phyloP scores from a whole-genome alignment of 306 rosid species.

The Cicer pinnatifidum region DNA sequence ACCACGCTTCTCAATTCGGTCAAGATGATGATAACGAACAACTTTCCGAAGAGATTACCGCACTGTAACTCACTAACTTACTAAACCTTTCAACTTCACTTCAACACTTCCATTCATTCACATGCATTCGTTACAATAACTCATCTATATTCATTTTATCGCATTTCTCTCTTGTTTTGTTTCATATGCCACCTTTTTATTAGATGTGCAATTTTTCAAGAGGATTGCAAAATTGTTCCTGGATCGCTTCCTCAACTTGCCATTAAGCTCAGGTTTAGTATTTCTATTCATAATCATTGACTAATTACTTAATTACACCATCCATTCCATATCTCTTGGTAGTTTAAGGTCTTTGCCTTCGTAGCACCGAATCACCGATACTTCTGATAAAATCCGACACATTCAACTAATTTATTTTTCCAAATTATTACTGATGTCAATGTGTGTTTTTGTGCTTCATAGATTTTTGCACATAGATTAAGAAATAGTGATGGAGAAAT shows the following conservation, averaged over 20 bases:
- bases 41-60: conserved; percentile 92
- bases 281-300: conserved; percentile 3
- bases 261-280: conserved; percentile 69
- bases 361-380: no score
- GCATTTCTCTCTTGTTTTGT: no score
- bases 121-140: neutral
- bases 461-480: no score
- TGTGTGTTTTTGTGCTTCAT: no score
- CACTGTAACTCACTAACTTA: conserved; percentile 55
- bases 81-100: neutral
- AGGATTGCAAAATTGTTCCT: conserved; percentile 66
- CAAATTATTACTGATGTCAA: no score
- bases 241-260: conserved; percentile 66
- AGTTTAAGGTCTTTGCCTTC: no score
- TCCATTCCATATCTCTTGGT: no score
- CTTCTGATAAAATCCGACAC: no score
- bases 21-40: conserved; percentile 66
- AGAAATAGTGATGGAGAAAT: no score
- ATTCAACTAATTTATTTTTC: no score
- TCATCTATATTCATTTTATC: neutral
- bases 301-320: neutral
- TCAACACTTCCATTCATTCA: conserved; percentile 2
- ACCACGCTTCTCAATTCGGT: conserved; percentile 51
- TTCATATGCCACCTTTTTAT: neutral
- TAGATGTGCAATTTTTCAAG: conserved; percentile 86